Percentiles rank a stretch among this genome's conserved stretches.
phyloP scores from a whole-genome alignment of 2,329 filamentous ascomycete species.

The Trichoderma breve region DNA sequence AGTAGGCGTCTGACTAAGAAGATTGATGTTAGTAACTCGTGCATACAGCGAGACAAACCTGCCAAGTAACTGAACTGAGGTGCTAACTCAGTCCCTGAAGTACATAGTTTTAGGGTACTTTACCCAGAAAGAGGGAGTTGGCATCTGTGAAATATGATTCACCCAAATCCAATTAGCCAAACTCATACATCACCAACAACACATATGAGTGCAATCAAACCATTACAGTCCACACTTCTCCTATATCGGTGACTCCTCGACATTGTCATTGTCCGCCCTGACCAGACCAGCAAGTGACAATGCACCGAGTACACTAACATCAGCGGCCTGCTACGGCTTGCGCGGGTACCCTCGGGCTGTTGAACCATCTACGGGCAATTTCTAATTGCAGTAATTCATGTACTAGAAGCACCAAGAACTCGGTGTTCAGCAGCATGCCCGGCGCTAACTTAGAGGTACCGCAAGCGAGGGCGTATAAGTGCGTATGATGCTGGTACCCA shows the following conservation, averaged over 20 bases:
- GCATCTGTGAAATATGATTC: not conserved
- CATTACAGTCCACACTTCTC: not conserved
- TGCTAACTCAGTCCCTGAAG: not conserved
- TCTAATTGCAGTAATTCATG: not conserved
- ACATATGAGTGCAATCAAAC: not conserved
- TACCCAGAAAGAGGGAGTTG: not conserved
- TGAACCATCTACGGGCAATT: not conserved
- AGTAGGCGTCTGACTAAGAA: not conserved
- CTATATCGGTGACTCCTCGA: conserved; percentile 2
- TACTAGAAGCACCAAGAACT: not conserved
- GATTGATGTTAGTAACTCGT: not conserved
- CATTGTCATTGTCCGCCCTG: not conserved
- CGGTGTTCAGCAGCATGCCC: not conserved
- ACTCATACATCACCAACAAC: not conserved
- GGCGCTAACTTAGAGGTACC: not conserved
- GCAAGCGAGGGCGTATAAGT: not conserved
- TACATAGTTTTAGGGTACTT: not conserved
- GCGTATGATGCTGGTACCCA: not conserved
- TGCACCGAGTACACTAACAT: not conserved
- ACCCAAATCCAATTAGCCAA: not conserved
- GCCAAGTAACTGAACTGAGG: not conserved
- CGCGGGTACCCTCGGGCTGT: not conserved
- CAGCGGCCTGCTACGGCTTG: conserved; percentile 3
- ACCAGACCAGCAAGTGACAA: not conserved
- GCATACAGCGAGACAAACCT: not conserved